Percentiles rank a stretch among this genome's conserved stretches.
These are phyloP conservation scores for Pisolithus albus DNA, from an alignment of 768 basidiomycete species.

Conservation along the genomic window DNA sequence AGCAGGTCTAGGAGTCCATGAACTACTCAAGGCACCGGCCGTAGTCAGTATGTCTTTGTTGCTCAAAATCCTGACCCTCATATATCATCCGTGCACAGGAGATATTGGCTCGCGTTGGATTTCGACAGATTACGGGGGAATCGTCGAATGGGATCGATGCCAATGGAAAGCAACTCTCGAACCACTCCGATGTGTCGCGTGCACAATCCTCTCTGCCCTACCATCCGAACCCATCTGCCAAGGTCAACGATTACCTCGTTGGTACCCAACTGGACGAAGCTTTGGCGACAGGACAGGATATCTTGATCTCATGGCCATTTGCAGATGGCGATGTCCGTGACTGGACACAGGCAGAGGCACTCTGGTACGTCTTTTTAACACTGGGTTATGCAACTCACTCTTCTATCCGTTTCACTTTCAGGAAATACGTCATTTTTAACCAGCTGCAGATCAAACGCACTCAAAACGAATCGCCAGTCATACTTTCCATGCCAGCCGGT, in stretches of 20 bases:
- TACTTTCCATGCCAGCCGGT: conserved; percentile 62
- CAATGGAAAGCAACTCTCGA: conserved; percentile 18
- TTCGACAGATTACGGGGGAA: conserved; percentile 39
- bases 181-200: conserved; percentile 21
- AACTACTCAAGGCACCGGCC: conserved; percentile 69
- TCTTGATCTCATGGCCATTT: conserved; percentile 79
- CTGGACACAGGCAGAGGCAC: conserved; percentile 81
- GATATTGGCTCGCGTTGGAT: conserved; percentile 72
- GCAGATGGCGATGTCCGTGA: conserved; percentile 64
- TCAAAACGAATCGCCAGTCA: conserved; percentile 83
- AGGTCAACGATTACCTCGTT: conserved; percentile 76
- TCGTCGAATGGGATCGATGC: conserved; percentile 19
- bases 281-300: conserved; percentile 61
- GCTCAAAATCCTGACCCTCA: conserved; percentile 2
- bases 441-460: conserved; percentile 68
- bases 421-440: conserved; percentile 81
- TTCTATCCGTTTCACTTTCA: conserved; percentile 25
- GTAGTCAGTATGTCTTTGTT: conserved; percentile 47
- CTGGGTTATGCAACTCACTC: not conserved
- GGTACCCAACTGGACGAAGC: conserved; percentile 78
- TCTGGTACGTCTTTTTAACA: conserved; percentile 58
- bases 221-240: conserved; percentile 35
- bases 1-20: conserved; percentile 74
- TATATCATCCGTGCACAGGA: conserved; percentile 42
- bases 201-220: conserved; percentile 40